Evolutionary conservation across 2,329 filamentous ascomycete genomes (phyloP).

Genomic region (Cladosporium sp.): DNA sequence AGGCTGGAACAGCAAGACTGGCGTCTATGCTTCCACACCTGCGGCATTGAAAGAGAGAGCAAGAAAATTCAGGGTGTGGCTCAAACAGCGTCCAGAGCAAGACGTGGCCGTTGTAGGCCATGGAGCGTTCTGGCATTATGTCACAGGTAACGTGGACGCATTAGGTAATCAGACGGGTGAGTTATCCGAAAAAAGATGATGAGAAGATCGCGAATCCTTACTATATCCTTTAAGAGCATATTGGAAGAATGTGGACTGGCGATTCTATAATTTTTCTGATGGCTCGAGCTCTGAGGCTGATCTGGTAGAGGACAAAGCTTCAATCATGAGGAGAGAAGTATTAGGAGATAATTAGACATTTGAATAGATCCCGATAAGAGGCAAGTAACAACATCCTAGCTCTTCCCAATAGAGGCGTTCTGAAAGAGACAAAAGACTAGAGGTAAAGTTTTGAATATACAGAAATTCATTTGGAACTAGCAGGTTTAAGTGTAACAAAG

Average conservation of each 20-base stretch:
- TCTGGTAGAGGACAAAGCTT: background rate
- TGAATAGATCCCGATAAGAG: background rate
- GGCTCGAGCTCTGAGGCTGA: background rate
- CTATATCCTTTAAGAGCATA: background rate
- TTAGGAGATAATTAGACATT: too few species aligned
- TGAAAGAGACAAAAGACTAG: background rate
- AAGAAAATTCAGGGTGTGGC: background rate
- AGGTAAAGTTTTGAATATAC: background rate
- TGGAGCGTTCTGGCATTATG: conserved; percentile 18
- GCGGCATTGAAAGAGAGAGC: background rate
- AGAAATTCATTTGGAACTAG: background rate
- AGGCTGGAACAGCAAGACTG: conserved; percentile 17
- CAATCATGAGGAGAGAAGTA: too few species aligned
- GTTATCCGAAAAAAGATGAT: background rate
- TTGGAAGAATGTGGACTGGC: background rate
- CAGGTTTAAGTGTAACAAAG: background rate
- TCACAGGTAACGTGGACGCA: conserved; percentile 18
- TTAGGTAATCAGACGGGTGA: conserved; percentile 2
- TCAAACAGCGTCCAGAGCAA: conserved; percentile 15
- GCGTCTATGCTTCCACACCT: conserved; percentile 9
- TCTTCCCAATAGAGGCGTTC: background rate
- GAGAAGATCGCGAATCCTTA: background rate
- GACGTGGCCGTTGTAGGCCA: conserved; percentile 20
- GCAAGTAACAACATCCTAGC: background rate
- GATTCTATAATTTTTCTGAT: background rate